Evolutionary conservation across 148 eudicot species (phyloP).

Genomic region (Linanthus parryae): DNA sequence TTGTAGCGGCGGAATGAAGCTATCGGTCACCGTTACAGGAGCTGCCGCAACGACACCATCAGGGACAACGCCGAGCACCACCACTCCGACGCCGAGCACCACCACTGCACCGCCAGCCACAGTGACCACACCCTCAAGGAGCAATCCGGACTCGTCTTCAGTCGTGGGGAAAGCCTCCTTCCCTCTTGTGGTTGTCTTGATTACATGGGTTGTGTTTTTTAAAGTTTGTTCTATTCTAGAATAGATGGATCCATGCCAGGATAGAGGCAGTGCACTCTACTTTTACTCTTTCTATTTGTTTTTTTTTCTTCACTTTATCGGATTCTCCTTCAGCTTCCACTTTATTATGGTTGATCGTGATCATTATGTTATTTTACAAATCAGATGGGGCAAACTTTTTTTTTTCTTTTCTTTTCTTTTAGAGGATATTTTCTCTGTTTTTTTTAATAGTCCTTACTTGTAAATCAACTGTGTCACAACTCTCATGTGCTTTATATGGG

Average conservation of each 20-base stretch:
- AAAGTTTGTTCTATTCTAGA: constrained; percentile 3
- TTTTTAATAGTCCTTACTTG: no score
- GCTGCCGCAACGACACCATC: constrained; percentile 15
- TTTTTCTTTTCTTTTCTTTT: no score
- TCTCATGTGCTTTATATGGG: no score
- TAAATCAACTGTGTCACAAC: no score
- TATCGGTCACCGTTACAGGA: constrained; percentile 44
- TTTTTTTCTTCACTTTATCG: not conserved
- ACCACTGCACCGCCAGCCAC: constrained; percentile 12
- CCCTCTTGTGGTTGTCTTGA: constrained; percentile 10
- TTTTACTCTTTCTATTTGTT: constrained; percentile 1
- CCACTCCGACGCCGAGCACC: constrained; percentile 2
- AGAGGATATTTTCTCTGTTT: no score
- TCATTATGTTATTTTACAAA: no score
- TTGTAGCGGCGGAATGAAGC: constrained; percentile 74
- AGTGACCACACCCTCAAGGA: not conserved
- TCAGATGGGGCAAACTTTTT: no score
- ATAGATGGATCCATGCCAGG: constrained; percentile 23
- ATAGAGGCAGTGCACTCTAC: constrained; percentile 47
- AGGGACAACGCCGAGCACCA: constrained; percentile 12
- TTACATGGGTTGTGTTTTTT: constrained; percentile 9
- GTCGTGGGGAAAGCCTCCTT: constrained; percentile 18
- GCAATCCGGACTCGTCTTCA: constrained; percentile 21
- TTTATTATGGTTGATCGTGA: no score
- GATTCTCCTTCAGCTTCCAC: no score